Conservation (phyloP, 2,329 filamentous ascomycete genomes). For the Scedosporium apiospermum region DNA sequence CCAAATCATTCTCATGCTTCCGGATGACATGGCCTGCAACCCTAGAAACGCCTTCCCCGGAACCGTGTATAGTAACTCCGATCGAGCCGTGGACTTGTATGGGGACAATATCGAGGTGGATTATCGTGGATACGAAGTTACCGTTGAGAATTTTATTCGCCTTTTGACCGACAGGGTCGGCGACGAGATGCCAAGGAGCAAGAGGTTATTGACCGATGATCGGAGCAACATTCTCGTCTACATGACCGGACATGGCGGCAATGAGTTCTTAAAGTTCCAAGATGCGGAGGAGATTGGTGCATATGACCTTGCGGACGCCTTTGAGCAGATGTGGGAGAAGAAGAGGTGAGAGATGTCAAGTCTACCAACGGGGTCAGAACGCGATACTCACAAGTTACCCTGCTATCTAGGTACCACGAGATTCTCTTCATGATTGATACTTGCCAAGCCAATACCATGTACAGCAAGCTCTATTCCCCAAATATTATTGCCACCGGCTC, state of each 20-base stretch:
- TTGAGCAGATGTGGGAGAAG: slow-evolving; percentile 99
- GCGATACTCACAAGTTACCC: background rate
- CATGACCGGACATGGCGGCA: slow-evolving; percentile 97
- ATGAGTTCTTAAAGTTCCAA: slow-evolving; percentile 97
- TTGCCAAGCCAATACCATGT: slow-evolving; percentile 99
- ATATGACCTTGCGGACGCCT: slow-evolving; percentile 91
- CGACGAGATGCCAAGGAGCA: slow-evolving; percentile 89
- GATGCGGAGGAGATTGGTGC: slow-evolving; percentile 96
- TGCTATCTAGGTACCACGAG: slow-evolving; percentile 66
- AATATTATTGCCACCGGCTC: slow-evolving; percentile 98
- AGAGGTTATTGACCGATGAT: slow-evolving; percentile 87
- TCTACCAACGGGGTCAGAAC: no score
- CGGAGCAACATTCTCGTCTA: slow-evolving; percentile 96
- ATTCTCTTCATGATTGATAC: slow-evolving; percentile 99
- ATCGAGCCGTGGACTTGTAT: slow-evolving; percentile 90
- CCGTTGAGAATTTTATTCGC: slow-evolving; percentile 96
- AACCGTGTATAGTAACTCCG: slow-evolving; percentile 96
- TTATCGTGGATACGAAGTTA: slow-evolving; percentile 96
- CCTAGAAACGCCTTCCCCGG: slow-evolving; percentile 96
- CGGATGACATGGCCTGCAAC: slow-evolving; percentile 99
- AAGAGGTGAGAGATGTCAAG: slow-evolving; percentile 51
- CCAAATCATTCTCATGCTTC: slow-evolving; percentile 99
- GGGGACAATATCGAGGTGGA: slow-evolving; percentile 99
- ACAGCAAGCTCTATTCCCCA: slow-evolving; percentile 93
- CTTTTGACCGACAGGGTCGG: slow-evolving; percentile 89